Base-by-base conservation (phyloP, 2,329 filamentous ascomycete species). In the Orbilia oligospora region DNA sequence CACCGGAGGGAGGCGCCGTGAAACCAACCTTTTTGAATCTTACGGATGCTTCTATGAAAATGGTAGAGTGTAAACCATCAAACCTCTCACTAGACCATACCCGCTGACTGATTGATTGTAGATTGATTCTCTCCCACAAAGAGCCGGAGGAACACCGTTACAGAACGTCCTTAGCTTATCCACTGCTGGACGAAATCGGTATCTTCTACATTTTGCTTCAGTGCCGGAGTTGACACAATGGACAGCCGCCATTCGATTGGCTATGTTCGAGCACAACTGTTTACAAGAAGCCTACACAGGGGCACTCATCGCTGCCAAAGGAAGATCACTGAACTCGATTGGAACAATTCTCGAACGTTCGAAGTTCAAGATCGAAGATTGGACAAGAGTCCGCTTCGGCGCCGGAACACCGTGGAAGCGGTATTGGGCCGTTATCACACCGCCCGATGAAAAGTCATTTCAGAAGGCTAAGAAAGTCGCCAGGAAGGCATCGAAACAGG, bases 231-330 rank as follows among this genome's bases (percentile, higher is more conserved):
- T 99, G 69, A 91, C 94, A 1, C 94, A 98, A 85, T 99, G 96
- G 96, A 97, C 96, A 0, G 92, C 96, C 16, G 93, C 92, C 53
- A 98, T 99, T 81, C 91, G 96, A 56, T 89, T 99, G 22, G 89
- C 95, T 82, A 97, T 98, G 89, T 98, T 91, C 84, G 96, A 99
- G 86, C 92, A 98, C 83, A 91, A 94, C 0, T 93, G 93, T 0
- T 87, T 99, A 38, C 95, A 98, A 83, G 96, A 99, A 85, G 94
- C 96, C 0, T 99, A 99, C 84, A 99, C 96, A 0, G 96, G 96
- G 5, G 95, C 95, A 20, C 87, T 99, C 53, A 96, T 99, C 83
- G 96, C 96, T 10, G 96, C 94, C 69, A 98, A 97, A 85, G 96
- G 94, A 73, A 97, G 94, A 84, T 85, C 86, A 0, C 85, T 99